These are phyloP conservation scores for Orychophragmus violaceus DNA, from an alignment of 345 rosid species.

Conservation along the genomic window DNA sequence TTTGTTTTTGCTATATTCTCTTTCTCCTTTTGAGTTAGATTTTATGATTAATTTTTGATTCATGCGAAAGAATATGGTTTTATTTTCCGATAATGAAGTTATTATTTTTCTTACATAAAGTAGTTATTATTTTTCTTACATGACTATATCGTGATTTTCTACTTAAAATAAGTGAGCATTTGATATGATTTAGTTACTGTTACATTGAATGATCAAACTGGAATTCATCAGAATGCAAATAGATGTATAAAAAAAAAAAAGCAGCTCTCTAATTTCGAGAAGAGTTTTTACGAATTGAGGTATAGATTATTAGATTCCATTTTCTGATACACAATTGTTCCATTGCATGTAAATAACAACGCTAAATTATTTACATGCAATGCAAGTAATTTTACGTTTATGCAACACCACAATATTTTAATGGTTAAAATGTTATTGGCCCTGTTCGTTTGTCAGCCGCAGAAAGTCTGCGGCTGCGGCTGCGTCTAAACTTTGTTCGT, in stretches of 20 bases:
- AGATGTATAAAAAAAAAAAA: not conserved
- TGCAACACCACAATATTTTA: no score
- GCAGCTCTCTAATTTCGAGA: not conserved
- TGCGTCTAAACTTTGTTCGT: no score
- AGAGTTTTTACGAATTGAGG: not conserved
- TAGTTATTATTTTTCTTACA: not conserved
- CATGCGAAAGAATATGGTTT: not conserved
- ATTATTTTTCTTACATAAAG: not conserved
- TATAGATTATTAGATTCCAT: not conserved
- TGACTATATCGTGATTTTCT: not conserved
- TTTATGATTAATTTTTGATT: conserved; percentile 24
- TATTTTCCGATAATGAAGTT: not conserved
- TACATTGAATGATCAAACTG: conserved; percentile 9
- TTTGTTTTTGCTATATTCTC: not conserved
- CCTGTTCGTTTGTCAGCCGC: no score
- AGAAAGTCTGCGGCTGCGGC: no score
- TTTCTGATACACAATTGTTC: no score
- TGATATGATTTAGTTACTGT: conserved; percentile 11
- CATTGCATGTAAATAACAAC: no score
- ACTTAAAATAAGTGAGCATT: not conserved
- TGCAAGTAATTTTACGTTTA: no score
- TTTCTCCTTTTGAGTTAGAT: not conserved
- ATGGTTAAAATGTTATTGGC: no score
- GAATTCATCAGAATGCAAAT: not conserved
- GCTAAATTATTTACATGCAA: no score